These are phyloP conservation scores for Angomonas deanei DNA, from an alignment of 208 protist genomes.

Conservation along the genomic window DNA sequence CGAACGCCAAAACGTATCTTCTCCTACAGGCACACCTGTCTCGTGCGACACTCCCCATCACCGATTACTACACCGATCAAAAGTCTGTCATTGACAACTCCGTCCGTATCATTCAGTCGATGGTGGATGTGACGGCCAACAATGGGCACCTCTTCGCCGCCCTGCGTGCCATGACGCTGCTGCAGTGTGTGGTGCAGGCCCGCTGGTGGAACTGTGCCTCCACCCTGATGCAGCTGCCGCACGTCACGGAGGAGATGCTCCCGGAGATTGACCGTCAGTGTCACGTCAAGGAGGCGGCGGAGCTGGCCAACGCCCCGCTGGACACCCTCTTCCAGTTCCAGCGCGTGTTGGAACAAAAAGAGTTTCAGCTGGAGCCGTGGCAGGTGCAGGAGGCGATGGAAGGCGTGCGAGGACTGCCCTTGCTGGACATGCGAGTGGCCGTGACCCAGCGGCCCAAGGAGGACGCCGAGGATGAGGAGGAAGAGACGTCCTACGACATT, in stretches of 20 bases:
- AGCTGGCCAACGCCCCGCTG: slow-evolving; percentile 73
- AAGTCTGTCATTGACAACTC: slow-evolving; percentile 97
- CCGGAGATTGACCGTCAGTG: slow-evolving; percentile 44
- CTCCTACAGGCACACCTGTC: slow-evolving; percentile 98
- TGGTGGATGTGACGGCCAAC: slow-evolving; percentile 95
- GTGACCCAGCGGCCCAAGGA: slow-evolving; percentile 20
- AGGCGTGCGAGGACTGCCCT: slow-evolving; percentile 60
- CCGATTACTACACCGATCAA: slow-evolving; percentile 98
- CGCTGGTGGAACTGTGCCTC: slow-evolving; percentile 73
- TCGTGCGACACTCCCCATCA: slow-evolving; percentile 89
- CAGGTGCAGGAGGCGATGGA: slow-evolving; percentile 73
- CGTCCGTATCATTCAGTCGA: slow-evolving; percentile 94
- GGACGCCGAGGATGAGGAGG: slow-evolving; percentile 18
- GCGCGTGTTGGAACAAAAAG: slow-evolving; percentile 37
- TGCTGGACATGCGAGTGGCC: slow-evolving; percentile 71
- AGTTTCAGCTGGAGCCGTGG: slow-evolving; percentile 32
- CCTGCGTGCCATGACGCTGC: slow-evolving; percentile 88
- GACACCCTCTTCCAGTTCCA: slow-evolving; percentile 32
- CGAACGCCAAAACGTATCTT: slow-evolving; percentile 96
- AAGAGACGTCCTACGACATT: slow-evolving; percentile 41
- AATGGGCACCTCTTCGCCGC: slow-evolving; percentile 88
- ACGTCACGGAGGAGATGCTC: slow-evolving; percentile 73
- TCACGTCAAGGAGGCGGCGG: slow-evolving; percentile 46
- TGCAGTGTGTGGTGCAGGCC: slow-evolving; percentile 95
- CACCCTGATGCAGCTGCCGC: slow-evolving; percentile 85